Conservation (phyloP, 2,329 filamentous ascomycete species). For the Cadophora sp. region DNA sequence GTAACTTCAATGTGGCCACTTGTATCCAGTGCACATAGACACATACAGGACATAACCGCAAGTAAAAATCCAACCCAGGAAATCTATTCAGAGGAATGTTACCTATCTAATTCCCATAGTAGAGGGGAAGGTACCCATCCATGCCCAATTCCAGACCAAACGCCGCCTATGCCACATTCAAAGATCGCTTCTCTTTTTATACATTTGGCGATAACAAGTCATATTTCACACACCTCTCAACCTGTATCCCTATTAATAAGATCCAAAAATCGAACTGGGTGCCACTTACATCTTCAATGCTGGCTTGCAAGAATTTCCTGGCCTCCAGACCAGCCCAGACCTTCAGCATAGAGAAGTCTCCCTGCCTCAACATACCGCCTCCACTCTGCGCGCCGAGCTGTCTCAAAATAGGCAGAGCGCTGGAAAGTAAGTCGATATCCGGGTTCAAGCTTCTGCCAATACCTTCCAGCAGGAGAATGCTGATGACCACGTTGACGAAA, state of each 20-base stretch:
- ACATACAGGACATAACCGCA: neutral
- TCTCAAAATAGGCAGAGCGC: conserved; percentile 87
- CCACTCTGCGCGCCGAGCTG: conserved; percentile 83
- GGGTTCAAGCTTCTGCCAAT: conserved; percentile 90
- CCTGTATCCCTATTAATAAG: conserved; percentile 51
- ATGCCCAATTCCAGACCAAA: conserved; percentile 2
- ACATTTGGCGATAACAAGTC: conserved; percentile 89
- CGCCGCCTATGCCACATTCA: conserved; percentile 13
- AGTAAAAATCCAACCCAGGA: neutral
- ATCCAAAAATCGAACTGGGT: neutral
- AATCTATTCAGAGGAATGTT: neutral
- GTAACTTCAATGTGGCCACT: neutral
- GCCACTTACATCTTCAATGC: conserved; percentile 78
- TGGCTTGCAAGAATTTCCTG: conserved; percentile 86
- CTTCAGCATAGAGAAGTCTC: conserved; percentile 84
- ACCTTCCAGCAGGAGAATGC: conserved; percentile 90
- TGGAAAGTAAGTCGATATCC: conserved; percentile 82
- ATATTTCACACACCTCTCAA: conserved; percentile 89
- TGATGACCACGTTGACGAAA: conserved; percentile 97
- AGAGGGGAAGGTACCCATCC: conserved; percentile 5
- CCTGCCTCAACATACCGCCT: conserved; percentile 70
- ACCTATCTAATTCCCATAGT: conserved; percentile 1
- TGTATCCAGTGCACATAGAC: neutral
- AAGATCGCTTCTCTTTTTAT: conserved; percentile 47
- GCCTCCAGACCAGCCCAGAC: conserved; percentile 93